phyloP scores from a whole-genome alignment of 2,329 filamentous ascomycete species.

The Hypoxylon rubiginosum region DNA sequence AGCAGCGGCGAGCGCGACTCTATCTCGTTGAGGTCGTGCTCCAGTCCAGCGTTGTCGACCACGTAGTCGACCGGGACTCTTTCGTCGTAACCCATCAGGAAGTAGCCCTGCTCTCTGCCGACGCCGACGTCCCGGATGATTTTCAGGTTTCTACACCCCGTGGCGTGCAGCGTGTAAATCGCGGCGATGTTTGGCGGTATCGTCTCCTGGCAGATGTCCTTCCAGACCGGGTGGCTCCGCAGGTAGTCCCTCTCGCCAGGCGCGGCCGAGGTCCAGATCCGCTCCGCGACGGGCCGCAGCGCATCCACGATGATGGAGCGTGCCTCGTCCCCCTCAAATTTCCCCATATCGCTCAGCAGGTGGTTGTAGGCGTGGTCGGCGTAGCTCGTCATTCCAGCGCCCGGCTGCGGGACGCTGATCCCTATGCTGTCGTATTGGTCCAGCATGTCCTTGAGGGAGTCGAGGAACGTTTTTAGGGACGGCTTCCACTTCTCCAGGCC shows the following conservation, averaged over 20 bases:
- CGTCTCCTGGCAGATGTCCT: conserved; percentile 1
- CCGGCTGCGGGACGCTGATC: not conserved
- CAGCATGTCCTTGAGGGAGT: not conserved
- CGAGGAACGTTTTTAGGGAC: not conserved
- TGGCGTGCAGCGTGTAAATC: not conserved
- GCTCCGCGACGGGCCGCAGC: not conserved
- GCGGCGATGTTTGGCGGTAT: conserved; percentile 2
- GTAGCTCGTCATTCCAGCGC: not conserved
- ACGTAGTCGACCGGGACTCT: conserved; percentile 8
- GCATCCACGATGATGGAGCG: not conserved
- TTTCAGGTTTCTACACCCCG: not conserved
- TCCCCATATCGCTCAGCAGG: not conserved
- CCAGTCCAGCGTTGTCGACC: conserved; percentile 2
- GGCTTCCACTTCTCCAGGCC: conserved; percentile 1
- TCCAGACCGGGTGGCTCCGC: conserved; percentile 2
- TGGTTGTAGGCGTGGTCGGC: not conserved
- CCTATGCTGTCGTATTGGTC: not conserved
- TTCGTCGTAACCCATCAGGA: not conserved
- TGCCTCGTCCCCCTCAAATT: not conserved
- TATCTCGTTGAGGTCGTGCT: not conserved
- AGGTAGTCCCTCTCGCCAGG: not conserved
- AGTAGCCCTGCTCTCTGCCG: not conserved
- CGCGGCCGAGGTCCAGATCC: conserved; percentile 4
- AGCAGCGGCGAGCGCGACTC: not conserved
- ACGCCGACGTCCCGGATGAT: conserved; percentile 3